Conservation (phyloP, 169 alveolate genomes). For the Eimeria sp. region DNA sequence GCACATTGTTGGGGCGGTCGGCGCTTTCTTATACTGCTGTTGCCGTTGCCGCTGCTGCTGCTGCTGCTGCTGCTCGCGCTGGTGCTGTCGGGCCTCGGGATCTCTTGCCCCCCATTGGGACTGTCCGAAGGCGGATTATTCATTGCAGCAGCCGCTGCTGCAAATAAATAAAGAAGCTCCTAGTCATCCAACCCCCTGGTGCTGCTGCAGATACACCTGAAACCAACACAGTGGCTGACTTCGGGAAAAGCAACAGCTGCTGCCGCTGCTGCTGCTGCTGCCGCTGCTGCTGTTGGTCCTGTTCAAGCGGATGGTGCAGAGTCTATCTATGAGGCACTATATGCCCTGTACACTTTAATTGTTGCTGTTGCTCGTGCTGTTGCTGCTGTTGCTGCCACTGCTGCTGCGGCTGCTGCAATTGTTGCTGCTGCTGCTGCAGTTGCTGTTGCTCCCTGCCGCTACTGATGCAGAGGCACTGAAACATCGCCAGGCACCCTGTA, state of each 20-base stretch:
- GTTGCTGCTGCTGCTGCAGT: slow-evolving; percentile 38
- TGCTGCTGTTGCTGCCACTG: slow-evolving; percentile 34
- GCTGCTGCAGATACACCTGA: slow-evolving; percentile 46
- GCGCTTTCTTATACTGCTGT: background rate
- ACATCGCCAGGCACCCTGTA: background rate
- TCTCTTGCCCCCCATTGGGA: slow-evolving; percentile 6
- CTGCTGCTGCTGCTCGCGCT: slow-evolving; percentile 56
- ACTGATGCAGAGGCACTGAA: slow-evolving; percentile 8
- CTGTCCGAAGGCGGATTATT: background rate
- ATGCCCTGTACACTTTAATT: background rate
- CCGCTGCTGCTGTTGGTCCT: too few species aligned
- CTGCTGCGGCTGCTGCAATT: slow-evolving; percentile 28
- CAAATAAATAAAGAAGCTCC: background rate
- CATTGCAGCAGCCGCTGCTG: slow-evolving; percentile 55
- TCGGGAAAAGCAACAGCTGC: slow-evolving; percentile 11
- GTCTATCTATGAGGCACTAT: background rate
- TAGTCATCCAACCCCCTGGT: slow-evolving; percentile 10
- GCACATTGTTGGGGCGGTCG: background rate
- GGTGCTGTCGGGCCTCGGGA: background rate
- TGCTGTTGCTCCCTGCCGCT: slow-evolving; percentile 4
- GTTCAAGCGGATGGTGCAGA: background rate
- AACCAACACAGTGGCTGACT: background rate
- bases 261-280: slow-evolving; percentile 12
- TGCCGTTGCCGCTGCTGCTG: slow-evolving; percentile 46
- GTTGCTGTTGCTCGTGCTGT: slow-evolving; percentile 51